These are phyloP conservation scores for Carex myosuroides DNA, from an alignment of 176 grass and related monocot genomes.

Conservation along the genomic window DNA sequence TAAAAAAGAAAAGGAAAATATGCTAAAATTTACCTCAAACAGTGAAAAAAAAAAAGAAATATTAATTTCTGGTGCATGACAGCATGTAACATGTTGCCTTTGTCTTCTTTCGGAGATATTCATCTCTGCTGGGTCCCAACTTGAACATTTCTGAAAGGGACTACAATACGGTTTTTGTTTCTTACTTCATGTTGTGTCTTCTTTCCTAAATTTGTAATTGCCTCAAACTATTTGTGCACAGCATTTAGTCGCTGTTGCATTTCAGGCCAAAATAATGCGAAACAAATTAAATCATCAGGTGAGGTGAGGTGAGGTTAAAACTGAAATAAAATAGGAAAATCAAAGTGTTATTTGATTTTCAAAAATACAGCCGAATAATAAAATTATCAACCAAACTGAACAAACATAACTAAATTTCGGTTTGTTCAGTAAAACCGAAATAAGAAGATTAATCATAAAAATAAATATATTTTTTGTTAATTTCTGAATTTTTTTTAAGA, in stretches of 20 bases:
- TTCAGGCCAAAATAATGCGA: not conserved
- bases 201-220: not conserved
- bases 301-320: too few relatives aligned
- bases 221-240: not conserved
- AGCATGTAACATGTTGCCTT: not conserved
- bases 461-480: too few relatives aligned
- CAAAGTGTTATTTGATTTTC: too few relatives aligned
- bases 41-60: not conserved
- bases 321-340: too few relatives aligned
- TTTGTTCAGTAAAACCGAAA: too few relatives aligned
- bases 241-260: not conserved
- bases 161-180: not conserved
- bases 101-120: not conserved
- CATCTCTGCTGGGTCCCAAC: slow-evolving; percentile 2
- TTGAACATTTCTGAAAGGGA: not conserved
- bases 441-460: too few relatives aligned
- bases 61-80: not conserved
- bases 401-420: too few relatives aligned
- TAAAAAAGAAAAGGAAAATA: not conserved
- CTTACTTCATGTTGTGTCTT: not conserved
- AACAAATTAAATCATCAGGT: not conserved
- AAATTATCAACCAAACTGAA: too few relatives aligned
- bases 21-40: not conserved
- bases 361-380: too few relatives aligned
- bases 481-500: too few relatives aligned